Evolutionary conservation across 805 yeast genomes (phyloP).

Genomic region (Scheffersomyces ergatensis): DNA sequence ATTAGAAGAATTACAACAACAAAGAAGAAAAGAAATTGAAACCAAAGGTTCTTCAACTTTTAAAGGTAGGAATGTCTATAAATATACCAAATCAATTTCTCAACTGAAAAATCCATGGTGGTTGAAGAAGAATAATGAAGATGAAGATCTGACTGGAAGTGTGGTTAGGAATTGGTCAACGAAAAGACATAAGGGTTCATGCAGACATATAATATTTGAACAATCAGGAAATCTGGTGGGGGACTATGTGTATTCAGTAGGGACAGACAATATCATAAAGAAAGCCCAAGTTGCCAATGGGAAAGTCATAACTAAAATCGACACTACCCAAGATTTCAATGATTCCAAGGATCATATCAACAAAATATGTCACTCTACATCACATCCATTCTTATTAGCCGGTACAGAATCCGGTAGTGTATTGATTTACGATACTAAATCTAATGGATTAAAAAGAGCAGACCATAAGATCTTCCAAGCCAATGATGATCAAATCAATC

Average conservation of each 20-base stretch:
- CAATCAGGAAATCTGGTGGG: constrained; percentile 46
- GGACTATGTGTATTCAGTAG: constrained; percentile 61
- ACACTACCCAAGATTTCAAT: constrained; percentile 17
- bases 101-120: constrained; percentile 45
- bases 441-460: constrained; percentile 37
- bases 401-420: constrained; percentile 74
- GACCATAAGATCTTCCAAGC: constrained; percentile 50
- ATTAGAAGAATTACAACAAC: constrained; percentile 33
- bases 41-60: constrained; percentile 22
- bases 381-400: constrained; percentile 49
- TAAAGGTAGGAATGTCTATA: constrained; percentile 17
- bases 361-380: constrained; percentile 43
- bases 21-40: constrained; percentile 19
- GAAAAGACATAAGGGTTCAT: constrained; percentile 85
- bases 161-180: constrained; percentile 69
- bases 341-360: constrained; percentile 34
- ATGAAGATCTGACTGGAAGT: constrained; percentile 16
- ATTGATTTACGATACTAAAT: constrained; percentile 57
- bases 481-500: constrained; percentile 78
- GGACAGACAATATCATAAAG: constrained; percentile 78
- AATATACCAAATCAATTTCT: constrained; percentile 24
- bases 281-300: constrained; percentile 73
- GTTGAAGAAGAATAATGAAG: constrained; percentile 30
- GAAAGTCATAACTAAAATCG: constrained; percentile 60
- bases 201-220: constrained; percentile 69